Evolutionary conservation across 2,329 filamentous ascomycete species (phyloP).

Genomic region (Chaetomium sp.): DNA sequence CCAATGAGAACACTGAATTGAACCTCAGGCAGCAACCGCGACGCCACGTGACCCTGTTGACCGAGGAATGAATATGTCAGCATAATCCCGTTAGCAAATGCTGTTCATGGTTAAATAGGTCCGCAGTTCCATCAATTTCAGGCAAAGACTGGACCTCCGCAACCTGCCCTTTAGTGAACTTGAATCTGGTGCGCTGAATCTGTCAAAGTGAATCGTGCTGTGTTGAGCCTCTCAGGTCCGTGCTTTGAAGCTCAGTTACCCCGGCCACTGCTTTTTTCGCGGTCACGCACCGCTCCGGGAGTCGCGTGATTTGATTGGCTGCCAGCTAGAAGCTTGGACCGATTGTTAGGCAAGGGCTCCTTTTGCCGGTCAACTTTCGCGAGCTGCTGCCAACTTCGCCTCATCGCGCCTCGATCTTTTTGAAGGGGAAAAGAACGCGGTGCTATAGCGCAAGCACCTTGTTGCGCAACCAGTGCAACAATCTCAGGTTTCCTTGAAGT

Average conservation of each 20-base stretch:
- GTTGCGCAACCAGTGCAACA: slow-evolving; percentile 13
- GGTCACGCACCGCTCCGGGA: slow-evolving; percentile 2
- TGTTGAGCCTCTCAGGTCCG: slow-evolving; percentile 11
- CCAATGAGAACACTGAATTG: slow-evolving; percentile 27
- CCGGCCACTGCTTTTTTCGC: slow-evolving; percentile 22
- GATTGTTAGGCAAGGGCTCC: slow-evolving; percentile 14
- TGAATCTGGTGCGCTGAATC: neutral
- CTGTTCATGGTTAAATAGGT: neutral
- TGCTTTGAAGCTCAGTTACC: slow-evolving; percentile 13
- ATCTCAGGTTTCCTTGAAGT: neutral
- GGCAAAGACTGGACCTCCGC: no score
- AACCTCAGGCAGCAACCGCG: slow-evolving; percentile 9
- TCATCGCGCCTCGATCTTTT: slow-evolving; percentile 19
- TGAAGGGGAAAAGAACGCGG: slow-evolving; percentile 20
- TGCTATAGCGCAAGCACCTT: slow-evolving; percentile 17
- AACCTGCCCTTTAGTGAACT: neutral
- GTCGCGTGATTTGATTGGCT: slow-evolving; percentile 17
- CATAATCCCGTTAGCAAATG: neutral
- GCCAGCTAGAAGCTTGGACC: slow-evolving; percentile 1
- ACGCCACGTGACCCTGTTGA: slow-evolving; percentile 12
- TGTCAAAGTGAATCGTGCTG: neutral
- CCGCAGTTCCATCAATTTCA: no score
- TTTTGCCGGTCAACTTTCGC: slow-evolving; percentile 18
- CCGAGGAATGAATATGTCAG: neutral
- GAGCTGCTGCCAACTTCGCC: slow-evolving; percentile 27